A percentile compares a stretch with the other conserved stretches of the same genome.
These are phyloP conservation scores for Acanthamoeba royreba DNA, from an alignment of 208 protist species.

Conservation along the genomic window DNA sequence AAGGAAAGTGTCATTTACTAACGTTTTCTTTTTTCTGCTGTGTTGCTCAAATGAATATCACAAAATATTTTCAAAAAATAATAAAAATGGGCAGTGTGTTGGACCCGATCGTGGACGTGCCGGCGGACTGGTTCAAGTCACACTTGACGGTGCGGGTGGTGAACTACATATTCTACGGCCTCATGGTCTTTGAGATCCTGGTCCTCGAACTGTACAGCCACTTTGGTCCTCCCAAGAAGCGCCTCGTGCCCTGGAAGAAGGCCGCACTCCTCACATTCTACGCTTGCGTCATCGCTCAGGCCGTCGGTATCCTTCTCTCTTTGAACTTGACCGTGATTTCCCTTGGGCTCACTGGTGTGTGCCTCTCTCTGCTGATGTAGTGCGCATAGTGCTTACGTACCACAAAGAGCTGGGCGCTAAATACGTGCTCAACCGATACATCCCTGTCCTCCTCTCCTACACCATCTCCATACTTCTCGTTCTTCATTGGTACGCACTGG, in stretches of 20 bases:
- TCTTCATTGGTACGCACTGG: constrained; percentile 35
- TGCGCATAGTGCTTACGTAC: constrained; percentile 28
- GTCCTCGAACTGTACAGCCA: constrained; percentile 5
- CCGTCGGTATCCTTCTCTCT: not conserved
- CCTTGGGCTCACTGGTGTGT: not conserved
- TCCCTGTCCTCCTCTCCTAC: constrained; percentile 3
- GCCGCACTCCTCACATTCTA: constrained; percentile 19
- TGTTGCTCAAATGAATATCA: too few relatives aligned
- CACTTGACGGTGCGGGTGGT: not conserved
- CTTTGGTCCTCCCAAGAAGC: not conserved
- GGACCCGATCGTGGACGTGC: not conserved
- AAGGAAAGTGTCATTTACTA: too few relatives aligned
- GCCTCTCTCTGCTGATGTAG: not conserved
- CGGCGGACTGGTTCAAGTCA: not conserved
- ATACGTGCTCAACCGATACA: constrained; percentile 3
- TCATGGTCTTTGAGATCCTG: constrained; percentile 21
- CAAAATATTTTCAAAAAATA: too few relatives aligned
- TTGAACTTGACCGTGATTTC: not conserved
- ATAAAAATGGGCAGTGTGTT: too few relatives aligned
- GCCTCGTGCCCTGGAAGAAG: constrained; percentile 33
- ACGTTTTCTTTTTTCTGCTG: too few relatives aligned
- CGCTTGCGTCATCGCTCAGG: constrained; percentile 5
- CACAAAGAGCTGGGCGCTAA: not conserved
- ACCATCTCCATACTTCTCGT: constrained; percentile 34
- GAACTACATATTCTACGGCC: constrained; percentile 21